Evolutionary conservation across 768 basidiomycete genomes (phyloP), one percentile per base, ranked within the genome.

Genomic region (Trametopsis cervina): DNA sequence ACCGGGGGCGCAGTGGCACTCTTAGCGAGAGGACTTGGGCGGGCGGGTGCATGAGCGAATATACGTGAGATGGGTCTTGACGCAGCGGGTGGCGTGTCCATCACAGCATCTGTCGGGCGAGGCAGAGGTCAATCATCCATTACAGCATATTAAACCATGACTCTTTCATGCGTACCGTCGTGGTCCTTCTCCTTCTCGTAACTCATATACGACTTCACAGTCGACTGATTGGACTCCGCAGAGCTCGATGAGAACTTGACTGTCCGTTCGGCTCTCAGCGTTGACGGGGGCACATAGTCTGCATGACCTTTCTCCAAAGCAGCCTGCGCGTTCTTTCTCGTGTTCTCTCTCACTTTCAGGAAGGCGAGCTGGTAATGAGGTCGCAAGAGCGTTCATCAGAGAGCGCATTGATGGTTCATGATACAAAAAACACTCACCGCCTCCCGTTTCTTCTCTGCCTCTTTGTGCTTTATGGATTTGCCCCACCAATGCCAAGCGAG

Each of bases 401-500:
- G 15, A 4, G 26, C 37, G 36, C 36, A 39, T 20, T 43, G 42
- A n/a, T 13, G 45, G 23, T 12, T n/a, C n/a, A n/a, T n/a, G n/a
- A n/a, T n/a, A n/a, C n/a, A n/a, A n/a, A n/a, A n/a, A n/a, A n/a
- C 15, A 61, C 69, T 35, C 52, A 63, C 63, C 49, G 54, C 52
- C 46, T 67, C 62, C 50, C 59, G 57, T 22, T 57, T 48, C 41
- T 67, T 51, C 54, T 63, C 64, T 18, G 55, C 57, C 47, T 65
- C 60, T 42, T 61, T 63, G 29, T 65, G 63, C 54, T 71, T 69
- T 41, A 74, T 69, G 23, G 57, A 59, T 53, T 60, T 64, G 13
- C 74, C 71, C 74, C 75, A 77, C 49, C 63, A 70, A 36, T 68
- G 58, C 76, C 77, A 81, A 18, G 63, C 64, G 35, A 71, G 49